Conservation (phyloP, 2,329 filamentous ascomycete genomes). For the Thielaviopsis cerberus region DNA sequence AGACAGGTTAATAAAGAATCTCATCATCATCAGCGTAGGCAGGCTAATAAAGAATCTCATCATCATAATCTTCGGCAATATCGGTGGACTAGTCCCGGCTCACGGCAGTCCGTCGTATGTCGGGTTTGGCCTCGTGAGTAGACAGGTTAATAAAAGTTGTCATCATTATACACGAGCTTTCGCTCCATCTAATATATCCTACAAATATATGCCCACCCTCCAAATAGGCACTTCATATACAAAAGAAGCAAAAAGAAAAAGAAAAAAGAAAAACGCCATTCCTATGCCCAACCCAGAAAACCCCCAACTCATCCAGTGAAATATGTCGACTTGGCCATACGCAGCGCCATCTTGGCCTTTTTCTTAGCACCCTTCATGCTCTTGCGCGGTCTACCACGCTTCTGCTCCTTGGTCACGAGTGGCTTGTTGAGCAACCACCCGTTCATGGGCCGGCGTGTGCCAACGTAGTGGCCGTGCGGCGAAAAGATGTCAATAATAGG, state of each 20-base stretch:
- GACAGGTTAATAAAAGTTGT: too few relatives aligned
- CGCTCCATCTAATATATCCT: not conserved
- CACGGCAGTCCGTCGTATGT: too few relatives aligned
- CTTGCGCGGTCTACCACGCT: constrained; percentile 39
- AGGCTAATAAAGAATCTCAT: too few relatives aligned
- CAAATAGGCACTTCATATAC: not conserved
- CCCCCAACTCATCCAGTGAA: not conserved
- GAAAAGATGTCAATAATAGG: constrained; percentile 70
- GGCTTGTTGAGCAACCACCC: constrained; percentile 48
- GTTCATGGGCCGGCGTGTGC: constrained; percentile 46
- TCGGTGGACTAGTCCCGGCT: too few relatives aligned
- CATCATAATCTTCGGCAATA: too few relatives aligned
- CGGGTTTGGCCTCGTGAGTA: too few relatives aligned
- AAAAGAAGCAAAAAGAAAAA: not conserved
- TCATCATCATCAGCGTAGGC: too few relatives aligned
- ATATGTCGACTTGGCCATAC: constrained; percentile 6
- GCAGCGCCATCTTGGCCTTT: constrained; percentile 23
- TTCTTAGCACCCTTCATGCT: constrained; percentile 51
- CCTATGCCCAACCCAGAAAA: not conserved
- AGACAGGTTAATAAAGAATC: too few relatives aligned
- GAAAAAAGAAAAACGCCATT: not conserved
- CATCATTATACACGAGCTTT: not conserved
- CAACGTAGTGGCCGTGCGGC: constrained; percentile 68
- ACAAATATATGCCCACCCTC: not conserved
- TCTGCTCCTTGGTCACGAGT: constrained; percentile 25